phyloP scores from a whole-genome alignment of 2,329 filamentous ascomycete genomes.

The Colletotrichum sojae region DNA sequence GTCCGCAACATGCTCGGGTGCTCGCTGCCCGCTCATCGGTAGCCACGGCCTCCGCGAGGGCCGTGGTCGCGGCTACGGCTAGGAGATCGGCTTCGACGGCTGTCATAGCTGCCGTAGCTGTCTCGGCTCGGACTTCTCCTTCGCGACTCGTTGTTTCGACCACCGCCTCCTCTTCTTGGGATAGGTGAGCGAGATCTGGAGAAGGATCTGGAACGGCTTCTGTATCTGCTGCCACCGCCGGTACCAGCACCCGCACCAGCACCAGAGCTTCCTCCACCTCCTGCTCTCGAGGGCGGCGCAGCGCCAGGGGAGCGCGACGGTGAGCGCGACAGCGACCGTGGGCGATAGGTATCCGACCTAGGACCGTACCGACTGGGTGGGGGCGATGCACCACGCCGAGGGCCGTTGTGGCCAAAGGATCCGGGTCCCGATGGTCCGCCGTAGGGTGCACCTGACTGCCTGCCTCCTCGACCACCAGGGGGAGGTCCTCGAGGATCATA shows the following conservation, averaged over 20 bases:
- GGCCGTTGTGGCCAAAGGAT: slow-evolving; percentile 52
- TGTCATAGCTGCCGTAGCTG: slow-evolving; percentile 60
- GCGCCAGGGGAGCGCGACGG: slow-evolving; percentile 57
- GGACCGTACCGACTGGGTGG: slow-evolving; percentile 56
- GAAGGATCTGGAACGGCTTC: slow-evolving; percentile 62
- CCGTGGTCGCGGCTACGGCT: slow-evolving; percentile 35
- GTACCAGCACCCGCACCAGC: no score
- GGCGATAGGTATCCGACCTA: slow-evolving; percentile 72
- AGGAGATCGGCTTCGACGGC: slow-evolving; percentile 47
- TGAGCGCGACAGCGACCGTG: slow-evolving; percentile 69
- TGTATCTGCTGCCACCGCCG: slow-evolving; percentile 52
- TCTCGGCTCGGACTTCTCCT: slow-evolving; percentile 47
- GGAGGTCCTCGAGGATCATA: slow-evolving; percentile 69
- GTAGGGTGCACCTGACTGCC: slow-evolving; percentile 42
- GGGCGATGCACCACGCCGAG: slow-evolving; percentile 54
- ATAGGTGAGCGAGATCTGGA: slow-evolving; percentile 61
- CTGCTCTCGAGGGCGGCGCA: slow-evolving; percentile 47
- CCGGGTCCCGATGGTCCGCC: slow-evolving; percentile 53
- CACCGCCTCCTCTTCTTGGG: slow-evolving; percentile 50
- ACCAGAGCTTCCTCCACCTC: slow-evolving; percentile 43
- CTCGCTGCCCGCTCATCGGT: slow-evolving; percentile 25
- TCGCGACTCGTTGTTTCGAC: slow-evolving; percentile 46
- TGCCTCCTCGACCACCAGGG: slow-evolving; percentile 45
- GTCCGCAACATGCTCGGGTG: not conserved
- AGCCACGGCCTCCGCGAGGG: slow-evolving; percentile 15